A percentile compares a stretch with the other conserved stretches of the same genome.
Evolutionary conservation across 2,329 filamentous ascomycete species (phyloP).

Genomic region (Daldinia eschscholtzii): DNA sequence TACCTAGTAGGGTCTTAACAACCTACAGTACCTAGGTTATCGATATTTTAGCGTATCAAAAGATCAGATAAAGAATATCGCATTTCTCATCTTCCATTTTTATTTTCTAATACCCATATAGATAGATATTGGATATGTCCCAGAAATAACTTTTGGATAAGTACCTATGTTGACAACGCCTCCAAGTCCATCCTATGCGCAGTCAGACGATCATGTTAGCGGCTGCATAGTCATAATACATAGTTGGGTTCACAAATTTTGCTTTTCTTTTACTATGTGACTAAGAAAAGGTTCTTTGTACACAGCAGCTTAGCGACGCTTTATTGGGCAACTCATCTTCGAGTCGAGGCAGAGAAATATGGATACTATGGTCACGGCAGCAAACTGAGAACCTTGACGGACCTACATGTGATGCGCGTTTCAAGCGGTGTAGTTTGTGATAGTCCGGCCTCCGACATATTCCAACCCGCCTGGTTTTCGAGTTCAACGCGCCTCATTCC

Average conservation of each 20-base stretch:
- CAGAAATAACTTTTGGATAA: not conserved
- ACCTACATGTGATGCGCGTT: slow-evolving; percentile 20
- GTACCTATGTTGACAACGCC: not conserved
- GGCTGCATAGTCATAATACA: not conserved
- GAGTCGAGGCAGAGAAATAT: slow-evolving; percentile 15
- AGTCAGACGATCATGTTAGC: slow-evolving; percentile 9
- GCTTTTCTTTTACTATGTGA: slow-evolving; percentile 17
- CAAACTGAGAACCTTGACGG: slow-evolving; percentile 37
- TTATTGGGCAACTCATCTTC: slow-evolving; percentile 17
- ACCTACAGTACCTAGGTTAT: slow-evolving; percentile 3
- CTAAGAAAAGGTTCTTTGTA: slow-evolving; percentile 3
- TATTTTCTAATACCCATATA: not conserved
- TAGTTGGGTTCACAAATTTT: slow-evolving; percentile 6
- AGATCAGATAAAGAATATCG: slow-evolving; percentile 8
- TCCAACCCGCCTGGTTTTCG: not conserved
- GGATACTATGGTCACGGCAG: slow-evolving; percentile 18
- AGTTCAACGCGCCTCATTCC: not conserved
- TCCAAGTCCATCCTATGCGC: not conserved
- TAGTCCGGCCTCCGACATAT: not conserved
- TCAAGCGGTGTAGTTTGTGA: slow-evolving; percentile 32
- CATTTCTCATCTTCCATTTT: not conserved
- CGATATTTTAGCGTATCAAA: slow-evolving; percentile 14
- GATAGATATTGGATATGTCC: not conserved
- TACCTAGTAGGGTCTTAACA: not conserved
- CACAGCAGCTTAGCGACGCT: not conserved